Base-by-base conservation (phyloP, 2,329 filamentous ascomycete genomes). In the Elsinoe australis region DNA sequence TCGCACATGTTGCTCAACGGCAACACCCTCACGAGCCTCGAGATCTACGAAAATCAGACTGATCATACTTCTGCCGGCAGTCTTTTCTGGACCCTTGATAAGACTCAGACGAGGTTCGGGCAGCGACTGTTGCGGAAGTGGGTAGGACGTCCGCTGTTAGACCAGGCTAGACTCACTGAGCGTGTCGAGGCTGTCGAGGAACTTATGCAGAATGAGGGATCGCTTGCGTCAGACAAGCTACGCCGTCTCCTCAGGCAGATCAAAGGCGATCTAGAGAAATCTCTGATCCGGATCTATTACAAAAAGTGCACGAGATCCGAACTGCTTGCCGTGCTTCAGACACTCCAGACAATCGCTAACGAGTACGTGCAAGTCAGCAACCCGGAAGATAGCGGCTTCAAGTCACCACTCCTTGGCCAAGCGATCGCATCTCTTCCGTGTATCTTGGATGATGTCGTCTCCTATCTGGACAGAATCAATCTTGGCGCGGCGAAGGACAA, bases 1-100 rank as follows among this genome's bases (percentile, higher is more conserved):
- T 89, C 90, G 10, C 89, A 96, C 61, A 96, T 98, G 92, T 73
- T 96, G 3, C 72, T 98, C 52, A 95, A 94, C 61, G 92, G 90
- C 35, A 98, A 95, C 48, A 95, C 90, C 0, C 70, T 98, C 29
- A 90, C 87, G 41, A 95, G 87, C 58, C 75, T 98, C 9, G 92
- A 98, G 63, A 87, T 98, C 1, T 98, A 95, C 61, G 85, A 89
- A 52, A 98, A 98, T 56, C 81, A 88, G 58, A 96, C 90, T 0
- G 89, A 96, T 60, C 79, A 89, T 58, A 77, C 79, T 0, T 79
- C 84, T 51, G 89, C 84, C 58, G 92, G 92, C 2, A 95, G 89
- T 63, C 72, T 98, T 3, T 89, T 96, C 65, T 98, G 92, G 92
- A 87, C 88, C 0, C 74, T 98, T 33, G 87, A 98, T 67, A 87